Base-by-base conservation (phyloP, 164 flowering plant genomes). In the Liquidambar formosana region DNA sequence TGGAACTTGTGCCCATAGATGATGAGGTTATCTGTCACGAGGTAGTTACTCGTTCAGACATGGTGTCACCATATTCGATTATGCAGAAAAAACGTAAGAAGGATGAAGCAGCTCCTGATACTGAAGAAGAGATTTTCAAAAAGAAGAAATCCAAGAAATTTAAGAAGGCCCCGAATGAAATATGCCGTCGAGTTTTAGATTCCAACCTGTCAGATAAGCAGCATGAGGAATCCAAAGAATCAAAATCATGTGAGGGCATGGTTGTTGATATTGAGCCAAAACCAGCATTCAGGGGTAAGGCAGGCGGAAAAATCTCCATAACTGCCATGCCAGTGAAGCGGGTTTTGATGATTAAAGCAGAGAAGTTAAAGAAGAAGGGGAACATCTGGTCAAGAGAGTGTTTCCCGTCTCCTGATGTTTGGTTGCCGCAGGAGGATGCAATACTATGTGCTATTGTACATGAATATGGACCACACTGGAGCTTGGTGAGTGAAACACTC, bases 391-490 rank as follows among this genome's bases (percentile, higher is more conserved):
- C 90, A 21, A 85, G 80, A 69, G 98, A 89, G 58, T 86, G 78
- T 76, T 72, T 88, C 59, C 89, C 94, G 11, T 71, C 82, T 13
- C 92, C 97, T 11, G 99, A 96, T 86, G 54, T 74, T 45, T 96
- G 99, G 99, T 79, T 85, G 69, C 76, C 96, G 16, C 88, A 83
- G 58, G 99, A 96, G 79, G 99, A 96, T 85, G 98, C 93, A 8
- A 72, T 90, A 68, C 75, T 96, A 46, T 96, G 99, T 85, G 98
- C 97, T 57, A 75, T 84, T 67, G 92, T 96, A 23, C 98, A 96
- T 76, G 98, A 96, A 77, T 96, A 93, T 80, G 92, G 96, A 25
- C 78, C 94, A 15, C 74, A 91, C 61, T 96, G 99, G 99, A 83
- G 84, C 71, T 83, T 96, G 77, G 91, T 85, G 60, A 90, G 99